Conservation (phyloP, 225 moss, liverwort and hornwort genomes). For the Bryoerythrophyllum caledonicum region DNA sequence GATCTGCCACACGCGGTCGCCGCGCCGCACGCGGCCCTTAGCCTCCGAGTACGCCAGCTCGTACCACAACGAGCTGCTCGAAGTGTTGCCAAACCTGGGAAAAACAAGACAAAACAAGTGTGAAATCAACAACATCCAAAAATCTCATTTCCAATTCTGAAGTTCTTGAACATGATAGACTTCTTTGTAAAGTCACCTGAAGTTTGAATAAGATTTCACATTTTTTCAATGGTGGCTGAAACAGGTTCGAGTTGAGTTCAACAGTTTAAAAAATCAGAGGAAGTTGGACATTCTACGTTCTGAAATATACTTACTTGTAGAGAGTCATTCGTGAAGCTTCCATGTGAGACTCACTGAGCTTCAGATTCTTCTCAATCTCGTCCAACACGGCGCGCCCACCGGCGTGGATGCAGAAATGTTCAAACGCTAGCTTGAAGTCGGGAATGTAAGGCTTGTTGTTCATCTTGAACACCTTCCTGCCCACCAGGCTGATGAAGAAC, state of each 20-base stretch:
- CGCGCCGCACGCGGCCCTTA: constrained; percentile 43
- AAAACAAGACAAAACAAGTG: neutral
- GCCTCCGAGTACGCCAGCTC: constrained; percentile 52
- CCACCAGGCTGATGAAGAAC: constrained; percentile 49
- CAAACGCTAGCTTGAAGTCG: constrained; percentile 56
- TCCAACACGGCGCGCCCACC: constrained; percentile 58
- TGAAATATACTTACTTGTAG: constrained; percentile 27
- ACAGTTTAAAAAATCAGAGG: no score
- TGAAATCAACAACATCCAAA: no score
- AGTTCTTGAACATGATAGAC: no score
- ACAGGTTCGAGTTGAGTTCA: no score
- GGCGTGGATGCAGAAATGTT: constrained; percentile 64
- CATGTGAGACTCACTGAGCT: constrained; percentile 39
- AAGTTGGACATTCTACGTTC: no score
- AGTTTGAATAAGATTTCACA: no score
- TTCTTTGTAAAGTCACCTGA: no score
- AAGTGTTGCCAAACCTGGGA: constrained; percentile 55
- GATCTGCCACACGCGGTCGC: constrained; percentile 62
- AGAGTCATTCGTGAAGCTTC: constrained; percentile 65
- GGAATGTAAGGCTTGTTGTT: constrained; percentile 62
- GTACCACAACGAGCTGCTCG: constrained; percentile 64
- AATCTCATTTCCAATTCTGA: neutral
- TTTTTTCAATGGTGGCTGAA: no score
- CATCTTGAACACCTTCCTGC: constrained; percentile 47
- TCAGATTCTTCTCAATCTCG: constrained; percentile 53